A percentile compares a stretch with the other conserved stretches of the same genome.
Evolutionary conservation across 2,329 filamentous ascomycete species (phyloP).

Genomic region (Claviceps sp.): DNA sequence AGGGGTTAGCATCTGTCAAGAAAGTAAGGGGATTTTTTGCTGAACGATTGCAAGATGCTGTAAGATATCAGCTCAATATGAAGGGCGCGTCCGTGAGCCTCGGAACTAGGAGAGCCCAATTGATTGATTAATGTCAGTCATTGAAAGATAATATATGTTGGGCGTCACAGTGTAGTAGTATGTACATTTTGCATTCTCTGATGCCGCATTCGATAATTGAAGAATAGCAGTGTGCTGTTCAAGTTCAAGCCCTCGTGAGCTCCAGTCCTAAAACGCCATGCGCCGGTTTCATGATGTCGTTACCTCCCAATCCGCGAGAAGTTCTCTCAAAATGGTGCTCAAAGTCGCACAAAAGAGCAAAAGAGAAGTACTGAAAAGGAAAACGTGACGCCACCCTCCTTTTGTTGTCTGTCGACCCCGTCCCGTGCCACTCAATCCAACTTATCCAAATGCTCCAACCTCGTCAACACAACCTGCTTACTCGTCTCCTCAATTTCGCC

Average conservation of each 20-base stretch:
- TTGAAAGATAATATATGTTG: not conserved
- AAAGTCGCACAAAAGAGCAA: not conserved
- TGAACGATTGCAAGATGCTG: not conserved
- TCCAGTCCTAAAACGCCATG: not conserved
- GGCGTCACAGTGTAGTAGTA: not conserved
- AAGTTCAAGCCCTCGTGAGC: not conserved
- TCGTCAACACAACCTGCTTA: slow-evolving; percentile 91
- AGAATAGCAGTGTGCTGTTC: not conserved
- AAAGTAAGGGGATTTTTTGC: too few species aligned
- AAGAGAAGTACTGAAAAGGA: not conserved
- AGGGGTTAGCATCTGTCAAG: not conserved
- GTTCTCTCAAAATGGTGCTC: not conserved
- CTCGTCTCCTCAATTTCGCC: slow-evolving; percentile 98
- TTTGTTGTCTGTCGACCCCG: not conserved
- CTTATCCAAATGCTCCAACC: slow-evolving; percentile 92
- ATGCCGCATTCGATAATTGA: not conserved
- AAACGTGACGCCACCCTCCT: not conserved
- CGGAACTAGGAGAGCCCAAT: not conserved
- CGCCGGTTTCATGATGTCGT: not conserved
- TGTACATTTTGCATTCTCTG: not conserved
- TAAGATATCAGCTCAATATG: not conserved
- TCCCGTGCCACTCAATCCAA: slow-evolving; percentile 48
- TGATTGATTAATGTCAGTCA: not conserved
- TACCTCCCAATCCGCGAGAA: not conserved
- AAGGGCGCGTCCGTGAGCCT: not conserved